These are phyloP conservation scores for Schwanniomyces pseudopolymorphus DNA, from an alignment of 805 yeast species.

Conservation along the genomic window DNA sequence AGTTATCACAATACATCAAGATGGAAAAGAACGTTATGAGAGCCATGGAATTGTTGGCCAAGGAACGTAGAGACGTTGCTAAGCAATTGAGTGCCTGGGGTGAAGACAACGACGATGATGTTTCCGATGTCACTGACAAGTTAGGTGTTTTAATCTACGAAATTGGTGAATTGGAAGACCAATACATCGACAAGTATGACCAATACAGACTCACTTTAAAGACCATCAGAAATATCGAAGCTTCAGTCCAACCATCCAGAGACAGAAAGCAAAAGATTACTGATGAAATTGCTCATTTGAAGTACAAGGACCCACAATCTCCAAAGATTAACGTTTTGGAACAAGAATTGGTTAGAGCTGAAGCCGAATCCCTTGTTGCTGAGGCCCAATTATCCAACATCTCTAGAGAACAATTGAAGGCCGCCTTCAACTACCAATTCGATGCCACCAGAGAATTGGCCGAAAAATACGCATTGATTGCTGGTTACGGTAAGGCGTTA, in stretches of 20 bases:
- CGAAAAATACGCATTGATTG: conserved; percentile 81
- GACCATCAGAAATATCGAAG: conserved; percentile 80
- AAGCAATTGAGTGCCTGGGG: conserved; percentile 86
- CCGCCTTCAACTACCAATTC: conserved; percentile 80
- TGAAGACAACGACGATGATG: conserved; percentile 82
- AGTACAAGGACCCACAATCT: conserved; percentile 83
- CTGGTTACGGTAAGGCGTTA: conserved; percentile 86
- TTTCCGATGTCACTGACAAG: conserved; percentile 83
- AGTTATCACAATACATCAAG: conserved; percentile 71
- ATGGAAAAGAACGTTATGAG: conserved; percentile 81
- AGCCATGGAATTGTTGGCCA: conserved; percentile 72
- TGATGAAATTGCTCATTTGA: conserved; percentile 79
- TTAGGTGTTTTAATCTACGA: conserved; percentile 81
- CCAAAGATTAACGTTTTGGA: conserved; percentile 79
- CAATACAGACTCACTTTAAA: conserved; percentile 82
- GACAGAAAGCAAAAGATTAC: conserved; percentile 84
- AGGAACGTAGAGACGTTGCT: conserved; percentile 79
- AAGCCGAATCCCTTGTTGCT: conserved; percentile 88
- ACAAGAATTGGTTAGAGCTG: conserved; percentile 88
- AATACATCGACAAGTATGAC: conserved; percentile 81
- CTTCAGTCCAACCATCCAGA: conserved; percentile 84
- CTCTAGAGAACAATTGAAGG: conserved; percentile 83
- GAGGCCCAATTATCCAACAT: conserved; percentile 89
- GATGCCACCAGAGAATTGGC: conserved; percentile 84
- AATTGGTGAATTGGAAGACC: conserved; percentile 84